Conservation (phyloP, 2,329 filamentous ascomycete species). For the Monilinia polystroma region DNA sequence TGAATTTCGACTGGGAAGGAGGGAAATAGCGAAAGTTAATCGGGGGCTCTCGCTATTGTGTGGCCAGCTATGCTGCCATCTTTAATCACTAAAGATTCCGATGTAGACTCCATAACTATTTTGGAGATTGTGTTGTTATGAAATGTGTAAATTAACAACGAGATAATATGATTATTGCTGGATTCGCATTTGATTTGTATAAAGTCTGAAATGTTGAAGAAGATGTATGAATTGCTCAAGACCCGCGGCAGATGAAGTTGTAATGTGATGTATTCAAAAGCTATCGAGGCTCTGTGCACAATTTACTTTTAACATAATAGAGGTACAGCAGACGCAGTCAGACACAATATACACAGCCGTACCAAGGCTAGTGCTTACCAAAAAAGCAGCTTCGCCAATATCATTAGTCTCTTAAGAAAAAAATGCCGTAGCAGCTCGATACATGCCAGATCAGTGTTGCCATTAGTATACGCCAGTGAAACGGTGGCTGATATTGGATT, state of each 20-base stretch:
- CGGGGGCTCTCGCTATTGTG: accelerated
- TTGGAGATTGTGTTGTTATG: background rate
- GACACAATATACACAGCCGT: no score
- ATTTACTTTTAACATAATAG: background rate
- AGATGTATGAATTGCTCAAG: background rate
- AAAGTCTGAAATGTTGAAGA: background rate
- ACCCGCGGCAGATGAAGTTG: no score
- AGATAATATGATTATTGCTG: background rate
- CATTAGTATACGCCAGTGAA: no score
- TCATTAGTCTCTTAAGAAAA: no score
- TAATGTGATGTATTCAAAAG: no score
- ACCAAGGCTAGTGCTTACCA: no score
- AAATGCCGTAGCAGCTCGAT: no score
- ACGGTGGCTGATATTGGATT: no score
- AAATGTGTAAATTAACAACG: background rate
- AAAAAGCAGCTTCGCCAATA: no score
- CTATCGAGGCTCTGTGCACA: background rate
- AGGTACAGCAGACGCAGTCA: no score
- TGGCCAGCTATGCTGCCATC: no score
- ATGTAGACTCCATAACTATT: background rate
- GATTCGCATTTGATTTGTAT: background rate
- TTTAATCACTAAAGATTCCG: background rate
- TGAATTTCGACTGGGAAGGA: background rate
- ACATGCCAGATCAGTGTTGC: no score
- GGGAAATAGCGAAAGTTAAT: background rate